Base-by-base conservation (phyloP, 176 grass and related monocot species). In the Guadua angustifolia region DNA sequence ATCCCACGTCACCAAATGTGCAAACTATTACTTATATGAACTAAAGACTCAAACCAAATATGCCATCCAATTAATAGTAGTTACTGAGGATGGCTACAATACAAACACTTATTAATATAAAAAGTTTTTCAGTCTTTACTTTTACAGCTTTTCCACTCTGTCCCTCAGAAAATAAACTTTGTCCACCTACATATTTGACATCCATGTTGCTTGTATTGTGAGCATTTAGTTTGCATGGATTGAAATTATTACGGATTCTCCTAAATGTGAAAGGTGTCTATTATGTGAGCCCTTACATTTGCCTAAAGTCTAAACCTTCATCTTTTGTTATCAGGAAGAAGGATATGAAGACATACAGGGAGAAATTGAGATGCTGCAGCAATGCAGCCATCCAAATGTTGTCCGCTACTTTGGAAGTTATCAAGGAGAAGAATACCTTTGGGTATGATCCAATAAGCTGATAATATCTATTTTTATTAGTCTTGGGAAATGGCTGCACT, bases 321-420 rank as follows among this genome's bases (percentile, higher is more conserved):
- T 68, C 39, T 26, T 71, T 77, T 84, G 71, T 77, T 68, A 87
- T 74, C 91, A 99, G 96, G 96, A 99, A 82, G 96, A 99, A 77
- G 96, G 96, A 63, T 99, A 95, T 65, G 93, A 99, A 71, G 96
- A 99, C 62, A 99, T 99, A 73, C 78, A 91, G 55, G 96, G 96
- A 83, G 96, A 99, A 94, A 99, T 99, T 82, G 96, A 99, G 84
- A 99, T 99, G 96, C 81, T 99, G 64, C 96, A 99, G 79, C 96
- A 99, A 80, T 99, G 96, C 58, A 99, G 93, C 58, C 93, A 99
- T 89, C 96, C 96, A 40, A 99, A 99, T 81, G 96, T 99, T 55
- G 96, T 99, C 21, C 89, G 93, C 42, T 99, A 99, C 71, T 99
- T 95, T 90, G 96, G 96, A 72, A 99, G 96, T 82, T 99, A 94